Evolutionary conservation across 805 yeast genomes (phyloP).

Genomic region (Cyberlindnera maritima): DNA sequence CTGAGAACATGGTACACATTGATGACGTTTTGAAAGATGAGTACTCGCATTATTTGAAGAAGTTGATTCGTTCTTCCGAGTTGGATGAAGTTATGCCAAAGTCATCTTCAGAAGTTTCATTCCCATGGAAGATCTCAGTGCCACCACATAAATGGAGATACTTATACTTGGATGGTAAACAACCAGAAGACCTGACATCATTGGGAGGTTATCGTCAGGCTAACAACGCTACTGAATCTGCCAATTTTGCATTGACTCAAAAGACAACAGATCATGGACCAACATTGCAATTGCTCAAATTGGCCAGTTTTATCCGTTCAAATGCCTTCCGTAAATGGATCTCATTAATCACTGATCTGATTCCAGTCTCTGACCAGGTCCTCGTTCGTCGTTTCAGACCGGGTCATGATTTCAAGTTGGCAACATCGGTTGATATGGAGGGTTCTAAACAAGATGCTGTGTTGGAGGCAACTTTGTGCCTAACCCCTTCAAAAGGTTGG

Average conservation of each 20-base stretch:
- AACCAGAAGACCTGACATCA: slow-evolving; percentile 29
- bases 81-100: slow-evolving; percentile 61
- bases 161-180: slow-evolving; percentile 72
- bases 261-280: slow-evolving; percentile 24
- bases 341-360: slow-evolving; percentile 54
- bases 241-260: slow-evolving; percentile 47
- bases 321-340: slow-evolving; percentile 70
- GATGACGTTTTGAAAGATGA: slow-evolving; percentile 58
- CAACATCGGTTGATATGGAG: slow-evolving; percentile 52
- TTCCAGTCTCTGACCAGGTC: slow-evolving; percentile 62
- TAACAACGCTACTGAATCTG: slow-evolving; percentile 47
- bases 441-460: slow-evolving; percentile 33
- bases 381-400: slow-evolving; percentile 88
- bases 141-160: slow-evolving; percentile 94
- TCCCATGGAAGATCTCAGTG: slow-evolving; percentile 87
- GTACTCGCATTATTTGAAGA: slow-evolving; percentile 45
- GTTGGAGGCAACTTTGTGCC: slow-evolving; percentile 75
- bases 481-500: slow-evolving; percentile 87
- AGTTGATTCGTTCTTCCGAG: slow-evolving; percentile 53
- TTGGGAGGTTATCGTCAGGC: slow-evolving; percentile 31
- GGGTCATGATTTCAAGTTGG: slow-evolving; percentile 89
- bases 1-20: slow-evolving; percentile 70
- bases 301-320: slow-evolving; percentile 60
- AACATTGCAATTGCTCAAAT: slow-evolving; percentile 44
- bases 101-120: slow-evolving; percentile 47